These are phyloP conservation scores for Hypomontagnella monticulosa DNA, from an alignment of 495 filamentous ascomycete species.

Conservation along the genomic window DNA sequence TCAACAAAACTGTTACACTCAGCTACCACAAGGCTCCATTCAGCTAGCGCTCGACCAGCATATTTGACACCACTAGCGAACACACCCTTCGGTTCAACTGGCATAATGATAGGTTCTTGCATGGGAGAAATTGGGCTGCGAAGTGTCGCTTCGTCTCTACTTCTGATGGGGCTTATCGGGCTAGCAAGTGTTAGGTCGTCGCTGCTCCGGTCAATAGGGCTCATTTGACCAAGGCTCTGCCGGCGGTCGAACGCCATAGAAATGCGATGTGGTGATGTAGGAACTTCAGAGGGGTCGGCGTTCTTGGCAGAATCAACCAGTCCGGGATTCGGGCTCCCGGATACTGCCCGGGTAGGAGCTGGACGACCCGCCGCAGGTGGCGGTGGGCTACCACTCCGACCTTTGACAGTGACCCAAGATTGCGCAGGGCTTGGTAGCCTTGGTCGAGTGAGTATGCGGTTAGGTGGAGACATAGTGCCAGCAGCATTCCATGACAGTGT, in stretches of 20 bases:
- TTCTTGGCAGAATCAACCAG: slow-evolving; percentile 58
- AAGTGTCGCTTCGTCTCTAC: slow-evolving; percentile 29
- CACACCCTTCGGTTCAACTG: slow-evolving; percentile 51
- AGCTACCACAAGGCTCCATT: slow-evolving; percentile 84
- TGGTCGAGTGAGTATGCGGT: slow-evolving; percentile 70
- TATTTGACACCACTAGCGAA: slow-evolving; percentile 67
- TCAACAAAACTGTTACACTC: slow-evolving; percentile 96
- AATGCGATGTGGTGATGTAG: slow-evolving; percentile 28
- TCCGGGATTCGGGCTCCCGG: slow-evolving; percentile 54
- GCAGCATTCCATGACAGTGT: slow-evolving; percentile 48
- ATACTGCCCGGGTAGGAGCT: slow-evolving; percentile 55
- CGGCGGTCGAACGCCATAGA: slow-evolving; percentile 29
- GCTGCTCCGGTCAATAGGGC: slow-evolving; percentile 23
- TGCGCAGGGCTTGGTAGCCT: slow-evolving; percentile 80
- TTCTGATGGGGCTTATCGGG: slow-evolving; percentile 20
- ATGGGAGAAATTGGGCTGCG: slow-evolving; percentile 20
- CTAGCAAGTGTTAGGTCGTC: slow-evolving; percentile 37
- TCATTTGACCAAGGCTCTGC: slow-evolving; percentile 31
- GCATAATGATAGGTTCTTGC: slow-evolving; percentile 45
- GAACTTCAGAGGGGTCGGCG: slow-evolving; percentile 41
- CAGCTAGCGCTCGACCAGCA: slow-evolving; percentile 85
- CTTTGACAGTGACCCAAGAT: slow-evolving; percentile 57
- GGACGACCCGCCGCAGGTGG: slow-evolving; percentile 51
- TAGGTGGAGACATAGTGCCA: slow-evolving; percentile 44
- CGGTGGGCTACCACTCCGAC: slow-evolving; percentile 50